These are phyloP conservation scores for Entelexis sorbosivorans DNA, from an alignment of 1,139 yeast genomes.

Conservation along the genomic window DNA sequence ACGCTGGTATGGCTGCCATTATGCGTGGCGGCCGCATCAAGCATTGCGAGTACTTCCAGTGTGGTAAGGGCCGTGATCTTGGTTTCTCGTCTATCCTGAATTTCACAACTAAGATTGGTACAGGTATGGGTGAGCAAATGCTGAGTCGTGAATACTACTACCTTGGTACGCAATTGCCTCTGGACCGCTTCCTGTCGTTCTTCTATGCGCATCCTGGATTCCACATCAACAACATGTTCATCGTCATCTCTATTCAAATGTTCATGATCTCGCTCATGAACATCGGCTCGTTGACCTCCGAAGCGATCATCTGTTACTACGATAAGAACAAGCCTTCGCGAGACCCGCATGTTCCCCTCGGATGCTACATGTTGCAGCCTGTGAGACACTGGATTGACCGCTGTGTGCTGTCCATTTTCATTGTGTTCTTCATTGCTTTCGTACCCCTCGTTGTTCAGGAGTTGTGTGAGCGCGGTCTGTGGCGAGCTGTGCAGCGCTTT, in stretches of 20 bases:
- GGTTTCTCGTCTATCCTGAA: conserved; percentile 98
- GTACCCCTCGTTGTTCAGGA: conserved; percentile 95
- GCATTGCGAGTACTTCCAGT: conserved; percentile 98
- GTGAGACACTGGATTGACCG: conserved; percentile 96
- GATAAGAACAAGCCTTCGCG: conserved; percentile 76
- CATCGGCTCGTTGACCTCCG: conserved; percentile 84
- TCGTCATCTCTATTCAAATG: conserved; percentile 85
- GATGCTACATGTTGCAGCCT: conserved; percentile 87
- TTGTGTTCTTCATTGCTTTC: conserved; percentile 95
- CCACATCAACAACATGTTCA: conserved; percentile 93
- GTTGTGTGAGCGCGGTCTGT: conserved; percentile 91
- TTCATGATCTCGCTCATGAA: conserved; percentile 87
- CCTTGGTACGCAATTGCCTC: conserved; percentile 91
- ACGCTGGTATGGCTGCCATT: conserved; percentile 97
- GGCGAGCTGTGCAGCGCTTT: conserved; percentile 91
- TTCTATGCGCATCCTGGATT: conserved; percentile 99
- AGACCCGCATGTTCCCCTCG: conserved; percentile 73
- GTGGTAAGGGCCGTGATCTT: conserved; percentile 99
- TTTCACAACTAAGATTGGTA: conserved; percentile 98
- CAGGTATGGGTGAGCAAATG: conserved; percentile 99
- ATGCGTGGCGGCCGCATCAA: conserved; percentile 98
- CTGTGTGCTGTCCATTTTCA: conserved; percentile 93
- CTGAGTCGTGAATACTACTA: conserved; percentile 95
- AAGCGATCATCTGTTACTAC: conserved; percentile 75
- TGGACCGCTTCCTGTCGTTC: conserved; percentile 94